Base-by-base conservation (phyloP, 1,284 basidiomycete species). In the Wallemia ichthyophaga region DNA sequence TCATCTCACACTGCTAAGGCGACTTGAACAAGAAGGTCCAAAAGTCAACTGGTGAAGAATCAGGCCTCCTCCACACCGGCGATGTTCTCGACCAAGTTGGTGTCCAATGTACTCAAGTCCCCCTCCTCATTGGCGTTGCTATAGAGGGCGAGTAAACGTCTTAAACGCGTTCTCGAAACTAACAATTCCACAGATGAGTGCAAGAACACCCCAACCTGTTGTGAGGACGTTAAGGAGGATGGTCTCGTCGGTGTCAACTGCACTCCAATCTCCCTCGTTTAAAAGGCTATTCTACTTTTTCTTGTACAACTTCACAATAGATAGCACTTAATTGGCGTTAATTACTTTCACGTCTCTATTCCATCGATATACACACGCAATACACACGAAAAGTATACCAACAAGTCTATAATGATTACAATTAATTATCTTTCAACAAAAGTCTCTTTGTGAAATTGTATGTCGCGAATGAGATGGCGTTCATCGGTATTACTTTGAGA, bases 401-500 rank as follows among this genome's bases (percentile, higher is more conserved):
- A 31, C 17, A 31, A 7, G 28, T 31, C 28, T 31, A 31, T 31
- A 31, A 7, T 7, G 7, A 7, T 31, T 31, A 31, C 17, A 31
- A 48, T 21, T 48, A 21, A 15, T 48, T 11, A 5, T 48, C 37
- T 48, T 19, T 48, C 3, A 48, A 48, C 13, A 48, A 21, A 5
- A 21, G 3, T 5, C n/a, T 11, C n/a, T 48, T 48, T 11, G 37
- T 21, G 11, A 48, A 19, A 21, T 48, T 48, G 37, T 48, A 48
- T 15, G 37, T 48, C 13, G 37, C 37, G 37, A 48, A 48, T 11
- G 37, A 48, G 37, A 48, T 48, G 11, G 37, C 37, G n/a, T 48
- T 94, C 89, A 96, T 95, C 15, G 92, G 92, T 59, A 96, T 77
- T n/a, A 95, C 82, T 73, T 98, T 96, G 61, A 96, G 67, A 70